These are phyloP conservation scores for Auricularia cornea DNA, from an alignment of 768 basidiomycete genomes.

Conservation along the genomic window DNA sequence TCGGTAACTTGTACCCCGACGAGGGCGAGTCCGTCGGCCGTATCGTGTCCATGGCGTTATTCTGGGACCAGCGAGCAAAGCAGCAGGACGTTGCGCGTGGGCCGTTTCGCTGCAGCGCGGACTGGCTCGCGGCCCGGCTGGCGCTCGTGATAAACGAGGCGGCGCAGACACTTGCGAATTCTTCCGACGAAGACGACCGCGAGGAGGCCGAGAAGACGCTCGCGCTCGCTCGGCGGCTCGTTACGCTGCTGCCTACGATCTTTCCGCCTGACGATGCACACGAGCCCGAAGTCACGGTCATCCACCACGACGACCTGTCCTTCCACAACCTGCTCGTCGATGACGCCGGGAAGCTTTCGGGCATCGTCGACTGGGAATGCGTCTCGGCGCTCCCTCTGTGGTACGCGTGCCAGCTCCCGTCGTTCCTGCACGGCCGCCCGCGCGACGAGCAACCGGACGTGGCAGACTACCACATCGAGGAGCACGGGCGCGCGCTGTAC, in stretches of 20 bases:
- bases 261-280: not conserved
- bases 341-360: constrained; percentile 12
- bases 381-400: constrained; percentile 1
- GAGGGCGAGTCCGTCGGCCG: not conserved
- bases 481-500: not conserved
- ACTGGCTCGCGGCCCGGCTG: not conserved
- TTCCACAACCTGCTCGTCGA: constrained; percentile 30
- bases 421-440: not conserved
- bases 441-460: not conserved
- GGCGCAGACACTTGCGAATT: not conserved
- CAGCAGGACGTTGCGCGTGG: not conserved
- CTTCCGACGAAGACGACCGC: not conserved
- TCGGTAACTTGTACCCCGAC: not conserved
- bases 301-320: constrained; percentile 27
- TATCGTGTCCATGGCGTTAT: not conserved
- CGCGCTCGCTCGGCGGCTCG: not conserved
- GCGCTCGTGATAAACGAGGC: not conserved
- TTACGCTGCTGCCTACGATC: not conserved
- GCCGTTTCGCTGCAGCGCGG: not conserved
- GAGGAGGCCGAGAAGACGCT: not conserved
- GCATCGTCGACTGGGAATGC: constrained; percentile 20
- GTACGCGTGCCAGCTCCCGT: not conserved
- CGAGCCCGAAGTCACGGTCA: not conserved
- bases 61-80: not conserved
- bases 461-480: not conserved